phyloP scores from a whole-genome alignment of 192 early-diverging fungal genomes.

The Spizellomyces sp. region DNA sequence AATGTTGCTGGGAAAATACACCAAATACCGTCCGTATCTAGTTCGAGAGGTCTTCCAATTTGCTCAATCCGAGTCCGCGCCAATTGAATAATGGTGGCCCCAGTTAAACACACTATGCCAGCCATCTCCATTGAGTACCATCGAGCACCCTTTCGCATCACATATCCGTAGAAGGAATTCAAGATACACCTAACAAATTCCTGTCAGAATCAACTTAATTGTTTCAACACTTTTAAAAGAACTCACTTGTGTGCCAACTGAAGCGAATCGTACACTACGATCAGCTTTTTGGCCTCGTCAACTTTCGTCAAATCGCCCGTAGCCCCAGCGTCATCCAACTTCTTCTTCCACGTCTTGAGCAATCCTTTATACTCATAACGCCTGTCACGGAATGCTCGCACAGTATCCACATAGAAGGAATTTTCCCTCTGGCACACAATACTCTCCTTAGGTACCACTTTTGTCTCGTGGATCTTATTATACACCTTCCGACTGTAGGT shows the following conservation, averaged over 20 bases:
- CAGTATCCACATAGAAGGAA: slow-evolving; percentile 98
- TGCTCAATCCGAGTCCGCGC: slow-evolving; percentile 90
- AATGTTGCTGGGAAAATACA: slow-evolving; percentile 91
- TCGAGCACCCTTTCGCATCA: slow-evolving; percentile 97
- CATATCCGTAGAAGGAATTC: slow-evolving; percentile 97
- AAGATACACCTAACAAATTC: slow-evolving; percentile 42
- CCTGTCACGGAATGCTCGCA: slow-evolving; percentile 93
- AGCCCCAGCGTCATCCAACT: slow-evolving; percentile 68
- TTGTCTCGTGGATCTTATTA: slow-evolving; percentile 77
- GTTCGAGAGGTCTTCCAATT: slow-evolving; percentile 90
- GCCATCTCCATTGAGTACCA: slow-evolving; percentile 99
- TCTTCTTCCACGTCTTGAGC: slow-evolving; percentile 89
- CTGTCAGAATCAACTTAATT: slow-evolving; percentile 15
- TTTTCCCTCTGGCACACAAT: slow-evolving; percentile 97
- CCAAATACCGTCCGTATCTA: slow-evolving; percentile 99
- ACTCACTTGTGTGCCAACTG: slow-evolving; percentile 96
- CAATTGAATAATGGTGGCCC: slow-evolving; percentile 95
- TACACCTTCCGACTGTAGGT: slow-evolving; percentile 92
- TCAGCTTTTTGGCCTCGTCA: slow-evolving; percentile 88
- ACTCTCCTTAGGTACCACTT: slow-evolving; percentile 79
- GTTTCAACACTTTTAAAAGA: background rate
- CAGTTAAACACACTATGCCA: slow-evolving; percentile 96
- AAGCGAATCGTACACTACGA: slow-evolving; percentile 94
- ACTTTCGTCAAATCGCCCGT: slow-evolving; percentile 68
- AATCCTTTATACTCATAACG: slow-evolving; percentile 97